Conservation (phyloP, 2,329 filamentous ascomycete genomes). For the Hypoxylon sp. region DNA sequence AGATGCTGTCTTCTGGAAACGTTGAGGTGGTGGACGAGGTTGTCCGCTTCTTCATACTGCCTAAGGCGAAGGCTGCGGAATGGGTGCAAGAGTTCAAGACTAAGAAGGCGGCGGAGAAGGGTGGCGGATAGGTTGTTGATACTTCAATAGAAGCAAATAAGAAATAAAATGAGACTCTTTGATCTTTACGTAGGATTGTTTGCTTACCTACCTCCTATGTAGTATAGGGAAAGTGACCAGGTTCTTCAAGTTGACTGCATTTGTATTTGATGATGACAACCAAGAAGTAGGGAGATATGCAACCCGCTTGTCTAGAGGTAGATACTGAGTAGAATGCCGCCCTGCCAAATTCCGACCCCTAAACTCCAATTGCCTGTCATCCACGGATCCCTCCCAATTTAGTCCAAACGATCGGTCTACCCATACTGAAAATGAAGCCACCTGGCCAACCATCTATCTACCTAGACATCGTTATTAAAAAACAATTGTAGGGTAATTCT, state of each 20-base stretch:
- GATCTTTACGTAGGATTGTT: not conserved
- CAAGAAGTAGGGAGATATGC: conserved; percentile 8
- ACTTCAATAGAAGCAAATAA: conserved; percentile 23
- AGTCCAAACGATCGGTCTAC: conserved; percentile 15
- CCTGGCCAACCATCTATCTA: conserved; percentile 5
- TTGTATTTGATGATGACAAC: conserved; percentile 20
- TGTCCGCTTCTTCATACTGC: conserved; percentile 86
- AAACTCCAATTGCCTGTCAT: conserved; percentile 22
- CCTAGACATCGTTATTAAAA: conserved; percentile 7
- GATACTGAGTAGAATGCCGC: conserved; percentile 24
- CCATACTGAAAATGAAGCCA: conserved; percentile 18
- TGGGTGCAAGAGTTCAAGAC: conserved; percentile 91
- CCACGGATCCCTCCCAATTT: conserved; percentile 24
- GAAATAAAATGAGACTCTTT: conserved; percentile 25
- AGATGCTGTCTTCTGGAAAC: conserved; percentile 81
- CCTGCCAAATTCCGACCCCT: conserved; percentile 24
- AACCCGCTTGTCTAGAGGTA: conserved; percentile 23
- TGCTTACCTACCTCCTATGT: not conserved
- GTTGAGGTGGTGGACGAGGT: conserved; percentile 91
- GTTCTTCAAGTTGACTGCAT: not conserved
- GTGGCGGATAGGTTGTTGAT: conserved; percentile 44
- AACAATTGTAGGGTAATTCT: conserved; percentile 3
- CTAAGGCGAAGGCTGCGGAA: conserved; percentile 74
- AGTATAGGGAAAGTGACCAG: too few relatives aligned
- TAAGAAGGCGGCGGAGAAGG: conserved; percentile 71